These are phyloP conservation scores for Colletotrichum tamarilloi DNA, from an alignment of 2,329 filamentous ascomycete genomes.

Conservation along the genomic window DNA sequence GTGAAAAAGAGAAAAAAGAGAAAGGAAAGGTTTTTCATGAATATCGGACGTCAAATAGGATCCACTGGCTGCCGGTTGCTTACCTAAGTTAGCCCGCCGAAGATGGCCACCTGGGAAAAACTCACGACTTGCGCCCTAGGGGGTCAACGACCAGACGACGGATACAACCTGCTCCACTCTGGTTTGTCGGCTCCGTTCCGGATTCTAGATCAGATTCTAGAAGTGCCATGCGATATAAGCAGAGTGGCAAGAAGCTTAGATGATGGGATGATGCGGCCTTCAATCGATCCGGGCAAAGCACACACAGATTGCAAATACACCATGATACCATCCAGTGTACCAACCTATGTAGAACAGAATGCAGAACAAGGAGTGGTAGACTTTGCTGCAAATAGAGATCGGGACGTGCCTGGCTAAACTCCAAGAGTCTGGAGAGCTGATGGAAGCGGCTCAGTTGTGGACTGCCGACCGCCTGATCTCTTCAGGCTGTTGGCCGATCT, in stretches of 20 bases:
- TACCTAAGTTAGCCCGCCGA: conserved; percentile 14
- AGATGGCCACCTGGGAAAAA: not conserved
- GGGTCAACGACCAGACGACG: conserved; percentile 2
- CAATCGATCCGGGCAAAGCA: conserved; percentile 9
- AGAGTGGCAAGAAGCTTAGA: conserved; percentile 5
- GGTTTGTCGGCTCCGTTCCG: not conserved
- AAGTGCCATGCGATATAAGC: conserved; percentile 15
- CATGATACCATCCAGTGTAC: too few species aligned
- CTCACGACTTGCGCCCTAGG: not conserved
- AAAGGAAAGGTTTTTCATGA: conserved; percentile 37
- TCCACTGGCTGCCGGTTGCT: conserved; percentile 10
- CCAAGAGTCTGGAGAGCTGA: not conserved
- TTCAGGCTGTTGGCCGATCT: conserved; percentile 20
- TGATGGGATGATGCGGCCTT: conserved; percentile 16
- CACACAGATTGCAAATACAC: not conserved
- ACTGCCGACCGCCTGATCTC: conserved; percentile 29
- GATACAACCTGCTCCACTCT: conserved; percentile 10
- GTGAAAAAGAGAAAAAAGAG: conserved; percentile 45
- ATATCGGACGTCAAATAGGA: conserved; percentile 34
- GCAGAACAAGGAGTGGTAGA: not conserved
- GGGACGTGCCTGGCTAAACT: not conserved
- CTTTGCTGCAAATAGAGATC: not conserved
- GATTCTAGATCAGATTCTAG: conserved; percentile 3
- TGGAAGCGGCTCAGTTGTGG: conserved; percentile 11
- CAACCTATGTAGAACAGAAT: not conserved